Conservation (phyloP, 139 green algal species). For the Chlorella sp. region DNA sequence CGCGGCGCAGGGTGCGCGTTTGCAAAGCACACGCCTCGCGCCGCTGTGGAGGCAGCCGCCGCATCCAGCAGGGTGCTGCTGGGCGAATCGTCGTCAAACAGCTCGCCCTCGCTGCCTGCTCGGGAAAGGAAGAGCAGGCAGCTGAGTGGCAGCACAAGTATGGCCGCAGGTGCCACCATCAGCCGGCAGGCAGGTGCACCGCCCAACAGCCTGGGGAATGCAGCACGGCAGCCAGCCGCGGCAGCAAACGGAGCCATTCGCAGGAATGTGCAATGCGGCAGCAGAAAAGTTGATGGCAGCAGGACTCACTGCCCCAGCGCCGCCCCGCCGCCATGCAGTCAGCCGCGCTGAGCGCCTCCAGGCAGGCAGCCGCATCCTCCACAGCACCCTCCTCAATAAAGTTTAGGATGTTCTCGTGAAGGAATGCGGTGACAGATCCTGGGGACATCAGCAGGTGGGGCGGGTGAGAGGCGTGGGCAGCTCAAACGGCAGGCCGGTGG, state of each 20-base stretch:
- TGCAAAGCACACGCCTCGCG: slow-evolving; percentile 62
- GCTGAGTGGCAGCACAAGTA: no score
- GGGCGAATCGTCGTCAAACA: slow-evolving; percentile 20
- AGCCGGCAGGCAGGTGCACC: no score
- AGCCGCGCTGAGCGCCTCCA: slow-evolving; percentile 56
- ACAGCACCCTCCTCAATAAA: slow-evolving; percentile 57
- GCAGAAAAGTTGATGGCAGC: neutral
- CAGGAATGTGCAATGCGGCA: neutral
- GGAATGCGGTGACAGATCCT: slow-evolving; percentile 57
- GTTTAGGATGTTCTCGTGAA: slow-evolving; percentile 71
- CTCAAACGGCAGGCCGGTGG: neutral
- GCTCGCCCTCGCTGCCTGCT: neutral
- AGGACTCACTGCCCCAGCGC: slow-evolving; percentile 12
- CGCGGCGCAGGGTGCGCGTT: slow-evolving; percentile 60
- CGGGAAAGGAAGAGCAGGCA: no score
- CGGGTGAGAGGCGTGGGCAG: neutral
- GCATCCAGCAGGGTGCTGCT: slow-evolving; percentile 37
- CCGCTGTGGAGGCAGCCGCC: slow-evolving; percentile 47
- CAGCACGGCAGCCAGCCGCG: neutral
- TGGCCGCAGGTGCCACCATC: no score
- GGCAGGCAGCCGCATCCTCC: slow-evolving; percentile 49
- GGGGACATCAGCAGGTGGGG: neutral
- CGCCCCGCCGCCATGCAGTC: slow-evolving; percentile 20
- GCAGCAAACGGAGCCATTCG: neutral
- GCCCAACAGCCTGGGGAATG: no score